Evolutionary conservation across 78 protist species (phyloP), one percentile per base, ranked within the genome.

Genomic region (Corallochytrium limacisporum): DNA sequence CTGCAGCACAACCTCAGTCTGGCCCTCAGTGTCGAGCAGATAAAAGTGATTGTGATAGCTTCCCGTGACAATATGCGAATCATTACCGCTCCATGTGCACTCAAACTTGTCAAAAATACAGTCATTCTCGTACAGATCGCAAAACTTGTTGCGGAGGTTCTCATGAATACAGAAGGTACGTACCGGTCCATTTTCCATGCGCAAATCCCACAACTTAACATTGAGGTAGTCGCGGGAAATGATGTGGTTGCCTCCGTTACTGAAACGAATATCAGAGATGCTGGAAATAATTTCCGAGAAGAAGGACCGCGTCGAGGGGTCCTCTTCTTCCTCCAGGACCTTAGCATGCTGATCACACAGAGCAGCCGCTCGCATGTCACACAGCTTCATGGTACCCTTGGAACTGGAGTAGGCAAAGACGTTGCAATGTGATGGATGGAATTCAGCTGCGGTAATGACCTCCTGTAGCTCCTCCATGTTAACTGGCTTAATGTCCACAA

Each of bases 391-490:
- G 29, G 26, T 61, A 33, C 91, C 91, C 35, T 78, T 82, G 44
- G 81, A 63, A 49, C 82, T 78, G 65, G 88, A 77, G 84, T 90
- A 91, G 71, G 78, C 56, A 55, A 90, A 85, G 40, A 69, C 44
- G 74, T 82, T 71, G 83, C 91, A 83, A 2, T 63, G 53, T 0
- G 24, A 33, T 3, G 98, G 97, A 75, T 93, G 98, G 74, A 83
- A 92, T 55, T 67, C 83, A 7, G 97, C 89, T 1, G 88, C 55
- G 0, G 98, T 95, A 62, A 94, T 93, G 33, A 95, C 95, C 47
- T 95, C 97, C 12, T 92, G 72, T 40, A 95, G 84, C 29, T 94
- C 98, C 66, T 95, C 98, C 94, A 97, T 90, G 55, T 95, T 86
- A 37, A 69, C 62, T 4, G 98, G 98, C 75, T 90, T 93, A 43